Base-by-base conservation (phyloP, 805 yeast species). In the Nakazawaea ernobii region DNA sequence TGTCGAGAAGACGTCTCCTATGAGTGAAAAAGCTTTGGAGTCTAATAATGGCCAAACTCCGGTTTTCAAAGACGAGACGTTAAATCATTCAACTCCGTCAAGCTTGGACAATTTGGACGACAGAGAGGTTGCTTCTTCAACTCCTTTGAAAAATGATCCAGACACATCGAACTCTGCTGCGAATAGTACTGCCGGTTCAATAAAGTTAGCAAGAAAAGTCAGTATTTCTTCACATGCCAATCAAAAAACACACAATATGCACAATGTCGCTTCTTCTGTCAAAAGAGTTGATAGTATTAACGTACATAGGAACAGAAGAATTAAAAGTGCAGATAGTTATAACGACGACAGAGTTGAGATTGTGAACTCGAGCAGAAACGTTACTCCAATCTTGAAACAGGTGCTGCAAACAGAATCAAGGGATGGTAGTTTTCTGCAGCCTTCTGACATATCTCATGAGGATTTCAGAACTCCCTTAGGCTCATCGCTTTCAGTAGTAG, bases 271-370 rank as follows among this genome's bases (percentile, higher is more conserved):
- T 8, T 30, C 47, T 8, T 14, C 42, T 8, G 46, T 48, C n/a
- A 48, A 35, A 33, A 38, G 50, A 29, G 38, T 43, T 30, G 50
- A 48, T 32, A 48, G 50, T 28, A 43, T 48, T 17, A 48, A 35
- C 28, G 50, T 48, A 5, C 47, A 42, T 35, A 43, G 30, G 15
- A 48, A 39, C 29, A 38, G 50, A 39, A 26, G 46, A 20, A 32
- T 48, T 27, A 48, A 26, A 14, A 48, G 46, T 30, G 38, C 29
- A 13, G 50, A 37, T 11, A 35, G 41, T 38, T 8, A 13, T 26
- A 10, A 24, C 27, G 20, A 11, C 6, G 42, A 44, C 6, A 14
- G 15, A 13, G 17, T 15, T 6, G 32, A 30, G 8, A 29, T n/a
- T 8, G 28, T 24, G 4, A 37, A 36, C 9, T 4, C 36, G 13